A percentile compares a stretch with the other conserved stretches of the same genome.
Conservation (phyloP, 2,329 filamentous ascomycete genomes). For the Claviceps cyperi region DNA sequence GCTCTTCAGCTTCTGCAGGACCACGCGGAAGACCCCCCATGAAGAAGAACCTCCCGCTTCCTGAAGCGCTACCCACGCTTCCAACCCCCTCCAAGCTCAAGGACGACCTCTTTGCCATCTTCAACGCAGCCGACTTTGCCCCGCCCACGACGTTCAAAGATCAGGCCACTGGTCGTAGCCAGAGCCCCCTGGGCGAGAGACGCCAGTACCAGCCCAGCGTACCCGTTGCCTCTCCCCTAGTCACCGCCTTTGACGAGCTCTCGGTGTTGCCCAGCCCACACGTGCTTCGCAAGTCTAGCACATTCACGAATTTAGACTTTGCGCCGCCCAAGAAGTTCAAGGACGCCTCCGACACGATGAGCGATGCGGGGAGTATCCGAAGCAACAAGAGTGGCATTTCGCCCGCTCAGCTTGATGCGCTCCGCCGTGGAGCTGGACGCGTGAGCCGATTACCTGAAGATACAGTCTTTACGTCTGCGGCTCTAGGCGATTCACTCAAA, state of each 20-base stretch:
- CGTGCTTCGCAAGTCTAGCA: conserved; percentile 58
- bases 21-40: conserved; percentile 23
- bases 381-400: conserved; percentile 64
- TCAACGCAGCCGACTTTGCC: conserved; percentile 67
- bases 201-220: conserved; percentile 62
- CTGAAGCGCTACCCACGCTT: conserved; percentile 56
- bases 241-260: conserved; percentile 76
- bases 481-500: conserved; percentile 47
- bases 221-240: conserved; percentile 62
- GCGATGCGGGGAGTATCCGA: conserved; percentile 50
- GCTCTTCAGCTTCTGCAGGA: conserved; percentile 46
- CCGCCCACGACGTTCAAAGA: conserved; percentile 57
- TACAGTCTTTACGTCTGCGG: conserved; percentile 61
- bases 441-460: conserved; percentile 74
- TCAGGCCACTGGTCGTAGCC: conserved; percentile 51
- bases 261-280: conserved; percentile 77
- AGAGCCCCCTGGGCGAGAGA: conserved; percentile 49
- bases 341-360: conserved; percentile 40
- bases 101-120: conserved; percentile 62
- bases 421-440: conserved; percentile 72
- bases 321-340: conserved; percentile 63
- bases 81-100: conserved; percentile 75
- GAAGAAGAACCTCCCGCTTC: conserved; percentile 49
- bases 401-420: conserved; percentile 49
- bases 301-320: conserved; percentile 70